A percentile compares a stretch with the other conserved stretches of the same genome.
Conservation (phyloP, 148 eudicot species). For the Beta vulgaris region DNA sequence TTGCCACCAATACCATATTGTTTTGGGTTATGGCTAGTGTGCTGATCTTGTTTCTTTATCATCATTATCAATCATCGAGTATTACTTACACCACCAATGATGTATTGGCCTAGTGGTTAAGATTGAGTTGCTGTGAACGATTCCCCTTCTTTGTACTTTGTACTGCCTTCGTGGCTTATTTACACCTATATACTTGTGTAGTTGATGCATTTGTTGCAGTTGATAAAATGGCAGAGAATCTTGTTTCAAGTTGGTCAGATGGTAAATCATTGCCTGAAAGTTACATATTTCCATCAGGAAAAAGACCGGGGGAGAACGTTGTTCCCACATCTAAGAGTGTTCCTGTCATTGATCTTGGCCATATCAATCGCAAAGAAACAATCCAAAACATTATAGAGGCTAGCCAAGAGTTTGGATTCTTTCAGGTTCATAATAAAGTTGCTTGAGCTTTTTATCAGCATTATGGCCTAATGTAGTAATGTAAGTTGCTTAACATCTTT, state of each 20-base stretch:
- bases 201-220: too few species aligned
- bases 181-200: too few species aligned
- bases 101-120: too few species aligned
- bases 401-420: slow-evolving; percentile 34
- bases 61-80: too few species aligned
- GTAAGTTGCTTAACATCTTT: not conserved
- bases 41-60: too few species aligned
- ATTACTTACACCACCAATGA: too few species aligned
- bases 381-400: slow-evolving; percentile 29
- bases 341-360: slow-evolving; percentile 28
- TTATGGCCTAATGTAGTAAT: not conserved
- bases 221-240: too few species aligned
- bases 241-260: slow-evolving; percentile 30
- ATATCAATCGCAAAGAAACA: not conserved
- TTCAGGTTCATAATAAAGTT: slow-evolving; percentile 26
- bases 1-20: too few species aligned
- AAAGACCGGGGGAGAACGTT: slow-evolving; percentile 27
- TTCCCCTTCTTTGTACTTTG: too few species aligned
- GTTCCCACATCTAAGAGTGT: slow-evolving; percentile 11
- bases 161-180: too few species aligned
- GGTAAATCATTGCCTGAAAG: slow-evolving; percentile 26
- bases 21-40: too few species aligned
- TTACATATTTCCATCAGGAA: slow-evolving; percentile 22
- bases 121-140: too few species aligned
- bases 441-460: not conserved